phyloP scores from a whole-genome alignment of 257 asterid genomes.

The Jasminum sambac region DNA sequence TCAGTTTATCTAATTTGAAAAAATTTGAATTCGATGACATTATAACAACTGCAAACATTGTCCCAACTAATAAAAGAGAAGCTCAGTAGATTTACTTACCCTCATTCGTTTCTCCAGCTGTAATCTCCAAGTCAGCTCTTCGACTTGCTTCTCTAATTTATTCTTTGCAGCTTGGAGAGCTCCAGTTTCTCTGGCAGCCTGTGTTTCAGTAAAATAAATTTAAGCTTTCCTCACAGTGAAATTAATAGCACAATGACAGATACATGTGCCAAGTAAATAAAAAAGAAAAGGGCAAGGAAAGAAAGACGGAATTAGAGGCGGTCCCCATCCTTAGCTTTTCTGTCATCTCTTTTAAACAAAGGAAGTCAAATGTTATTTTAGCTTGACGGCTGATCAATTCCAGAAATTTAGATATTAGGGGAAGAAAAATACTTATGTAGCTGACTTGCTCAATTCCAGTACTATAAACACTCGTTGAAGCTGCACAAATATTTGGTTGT shows the following conservation, averaged over 20 bases:
- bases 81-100: slow-evolving; percentile 43
- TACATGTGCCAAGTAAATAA: neutral
- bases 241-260: neutral
- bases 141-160: slow-evolving; percentile 99
- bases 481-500: neutral
- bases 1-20: neutral
- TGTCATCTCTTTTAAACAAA: neutral
- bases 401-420: neutral
- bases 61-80: neutral
- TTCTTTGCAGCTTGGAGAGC: slow-evolving; percentile 99
- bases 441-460: neutral
- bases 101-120: slow-evolving; percentile 99
- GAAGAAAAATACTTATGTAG: neutral
- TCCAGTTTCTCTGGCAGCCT: slow-evolving; percentile 99
- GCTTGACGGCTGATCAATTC: neutral
- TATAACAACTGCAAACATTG: neutral
- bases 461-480: neutral
- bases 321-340: neutral
- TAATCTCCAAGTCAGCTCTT: slow-evolving; percentile 96
- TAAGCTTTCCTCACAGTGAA: neutral
- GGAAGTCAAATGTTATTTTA: neutral
- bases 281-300: neutral
- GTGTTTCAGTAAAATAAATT: slow-evolving; percentile 13
- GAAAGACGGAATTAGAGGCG: too few species aligned
- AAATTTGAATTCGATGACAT: neutral